Evolutionary conservation across 192 early-diverging fungal species (phyloP), one percentile per base, ranked within the genome.

Genomic region (Coemansia sp.): DNA sequence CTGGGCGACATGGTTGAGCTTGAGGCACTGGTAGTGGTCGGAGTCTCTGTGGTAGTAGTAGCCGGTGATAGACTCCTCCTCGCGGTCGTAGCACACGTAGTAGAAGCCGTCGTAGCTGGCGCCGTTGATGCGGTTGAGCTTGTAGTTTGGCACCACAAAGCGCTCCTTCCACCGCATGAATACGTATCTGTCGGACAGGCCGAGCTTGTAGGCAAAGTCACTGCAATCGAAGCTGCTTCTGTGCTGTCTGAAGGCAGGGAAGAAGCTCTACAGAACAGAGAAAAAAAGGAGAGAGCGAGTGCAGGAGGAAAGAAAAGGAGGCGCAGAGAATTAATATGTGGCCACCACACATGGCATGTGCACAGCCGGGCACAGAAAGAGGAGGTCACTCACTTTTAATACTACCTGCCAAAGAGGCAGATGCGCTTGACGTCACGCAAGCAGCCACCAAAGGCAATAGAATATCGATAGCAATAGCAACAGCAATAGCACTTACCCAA

Each of bases 131-230:
- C 77, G 67, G 68, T 83, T 88, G 63, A 92, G 87, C 62, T 79
- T 77, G 85, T 92, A 89, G 81, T 93, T 89, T 41, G 92, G 92
- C 7, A 93, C 88, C 53, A 93, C 77, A 80, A 92, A 93, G 69
- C 89, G 90, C 74, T 93, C 92, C 88, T 93, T 93, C 92, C 92
- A 93, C 37, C 92, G 85, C 92, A 93, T 93, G 70, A 90, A 93
- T 8, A 93, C 77, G 58, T 61, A 66, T 44, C 85, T 82, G 83
- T 93, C 88, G 1, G 80, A 75, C 17, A 73, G 61, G 48, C 65
- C 70, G 61, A 88, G 87, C 64, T 73, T 63, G 73, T 80, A 85
- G 25, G 42, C 44, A 72, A 77, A 76, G 60, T 73, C 71, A 17
- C 51, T 54, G 59, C 67, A 22, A 61, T 81, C 75, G 45, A 86